Evolutionary conservation across 2,329 filamentous ascomycete species (phyloP).

Genomic region (Pseudocercospora macadamiae): DNA sequence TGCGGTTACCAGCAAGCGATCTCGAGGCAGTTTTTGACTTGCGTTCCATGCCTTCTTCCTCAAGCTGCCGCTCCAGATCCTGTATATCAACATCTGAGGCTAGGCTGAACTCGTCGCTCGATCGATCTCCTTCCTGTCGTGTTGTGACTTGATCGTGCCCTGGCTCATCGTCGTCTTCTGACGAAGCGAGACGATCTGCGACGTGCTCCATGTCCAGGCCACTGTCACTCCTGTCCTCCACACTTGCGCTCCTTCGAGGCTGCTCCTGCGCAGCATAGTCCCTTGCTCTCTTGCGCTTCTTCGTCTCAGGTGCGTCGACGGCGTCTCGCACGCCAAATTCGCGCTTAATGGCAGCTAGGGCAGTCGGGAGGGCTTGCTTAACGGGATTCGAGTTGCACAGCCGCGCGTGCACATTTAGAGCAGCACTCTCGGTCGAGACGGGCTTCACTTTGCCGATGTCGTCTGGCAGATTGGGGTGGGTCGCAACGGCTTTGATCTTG

Average conservation of each 20-base stretch:
- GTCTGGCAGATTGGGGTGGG: constrained; percentile 51
- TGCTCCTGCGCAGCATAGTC: constrained; percentile 20
- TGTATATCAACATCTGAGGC: constrained; percentile 28
- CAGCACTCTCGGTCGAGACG: constrained; percentile 47
- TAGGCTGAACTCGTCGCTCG: constrained; percentile 33
- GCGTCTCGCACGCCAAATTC: constrained; percentile 40
- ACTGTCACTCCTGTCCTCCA: not conserved
- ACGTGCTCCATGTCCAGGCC: constrained; percentile 40
- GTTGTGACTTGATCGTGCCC: constrained; percentile 1
- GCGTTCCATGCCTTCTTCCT: constrained; percentile 26
- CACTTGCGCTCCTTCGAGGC: constrained; percentile 1
- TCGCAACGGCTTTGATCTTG: constrained; percentile 61
- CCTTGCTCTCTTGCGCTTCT: constrained; percentile 35
- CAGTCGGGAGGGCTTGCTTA: constrained; percentile 55
- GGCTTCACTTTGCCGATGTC: constrained; percentile 44
- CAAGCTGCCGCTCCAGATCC: constrained; percentile 31
- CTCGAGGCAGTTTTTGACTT: not conserved
- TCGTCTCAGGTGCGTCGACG: constrained; percentile 18
- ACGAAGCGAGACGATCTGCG: constrained; percentile 45
- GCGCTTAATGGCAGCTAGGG: constrained; percentile 46
- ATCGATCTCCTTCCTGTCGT: constrained; percentile 8
- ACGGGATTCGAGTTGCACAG: constrained; percentile 64
- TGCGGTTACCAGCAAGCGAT: constrained; percentile 22
- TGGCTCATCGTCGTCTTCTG: constrained; percentile 38
- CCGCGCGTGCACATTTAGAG: constrained; percentile 61